Evolutionary conservation across 371 early-diverging fungal species (phyloP).

Genomic region (Choanephora cucurbitarum): DNA sequence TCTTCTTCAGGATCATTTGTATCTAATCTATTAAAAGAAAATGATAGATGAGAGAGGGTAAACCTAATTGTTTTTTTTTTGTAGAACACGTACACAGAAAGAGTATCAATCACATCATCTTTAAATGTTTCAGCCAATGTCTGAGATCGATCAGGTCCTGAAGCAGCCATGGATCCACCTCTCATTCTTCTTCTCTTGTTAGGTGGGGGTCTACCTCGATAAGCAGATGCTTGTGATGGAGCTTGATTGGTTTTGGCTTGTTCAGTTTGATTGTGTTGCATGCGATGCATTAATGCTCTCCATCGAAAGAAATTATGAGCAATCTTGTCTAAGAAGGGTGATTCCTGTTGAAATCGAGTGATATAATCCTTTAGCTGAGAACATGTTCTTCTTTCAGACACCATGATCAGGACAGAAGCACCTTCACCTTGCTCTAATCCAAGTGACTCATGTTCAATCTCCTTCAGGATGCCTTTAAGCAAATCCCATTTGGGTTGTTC

Average conservation of each 20-base stretch:
- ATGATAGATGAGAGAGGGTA: not conserved
- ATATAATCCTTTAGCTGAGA: slow-evolving; percentile 66
- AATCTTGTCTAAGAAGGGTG: slow-evolving; percentile 49
- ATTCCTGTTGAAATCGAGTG: slow-evolving; percentile 21
- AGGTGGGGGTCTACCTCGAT: slow-evolving; percentile 48
- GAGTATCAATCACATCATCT: slow-evolving; percentile 28
- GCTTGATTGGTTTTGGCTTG: slow-evolving; percentile 7
- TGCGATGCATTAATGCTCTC: slow-evolving; percentile 55
- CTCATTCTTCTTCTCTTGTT: slow-evolving; percentile 81
- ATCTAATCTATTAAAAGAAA: slow-evolving; percentile 1
- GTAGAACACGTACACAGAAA: slow-evolving; percentile 3
- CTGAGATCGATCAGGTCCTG: slow-evolving; percentile 24
- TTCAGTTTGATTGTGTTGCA: slow-evolving; percentile 40
- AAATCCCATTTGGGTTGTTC: slow-evolving; percentile 93
- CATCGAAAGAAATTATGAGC: slow-evolving; percentile 67
- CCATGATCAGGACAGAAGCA: slow-evolving; percentile 69
- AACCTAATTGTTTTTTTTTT: not conserved
- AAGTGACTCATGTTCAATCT: slow-evolving; percentile 64
- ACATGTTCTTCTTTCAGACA: slow-evolving; percentile 67
- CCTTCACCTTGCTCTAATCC: slow-evolving; percentile 13
- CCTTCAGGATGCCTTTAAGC: slow-evolving; percentile 68
- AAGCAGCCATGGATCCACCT: slow-evolving; percentile 61
- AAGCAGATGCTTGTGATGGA: slow-evolving; percentile 4
- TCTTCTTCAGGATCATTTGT: not conserved
- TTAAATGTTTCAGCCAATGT: slow-evolving; percentile 30